Base-by-base conservation (phyloP, 2,329 filamentous ascomycete species). In the Pyricularia pennisetigena region DNA sequence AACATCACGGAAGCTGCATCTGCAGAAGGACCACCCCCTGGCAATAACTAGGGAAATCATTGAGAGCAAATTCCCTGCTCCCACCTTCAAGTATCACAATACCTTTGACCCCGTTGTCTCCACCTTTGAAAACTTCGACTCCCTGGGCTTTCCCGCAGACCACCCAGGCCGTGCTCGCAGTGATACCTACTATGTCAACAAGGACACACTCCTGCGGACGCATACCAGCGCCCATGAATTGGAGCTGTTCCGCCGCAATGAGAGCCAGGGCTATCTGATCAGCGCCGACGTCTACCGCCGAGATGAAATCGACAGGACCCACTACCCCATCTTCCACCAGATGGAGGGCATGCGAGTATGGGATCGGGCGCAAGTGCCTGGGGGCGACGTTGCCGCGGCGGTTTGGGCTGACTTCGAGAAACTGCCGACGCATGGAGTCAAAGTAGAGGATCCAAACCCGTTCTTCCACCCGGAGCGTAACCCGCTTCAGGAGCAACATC, bases 311-410 rank as follows among this genome's bases (percentile, higher is more conserved):
- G 95, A 99, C 79, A 88, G 92, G 68, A 95, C 90, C 73, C 95
- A 99, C 79, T 98, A 98, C 79, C 95, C 95, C 0, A 88, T 97
- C 69, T 99, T 99, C 79, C 95, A 99, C 79, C 95, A 99, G 80
- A 98, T 98, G 94, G 95, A 99, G 78, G 94, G 93, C 14, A 94
- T 94, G 9, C 85, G 90, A 73, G 90, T 93, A 68, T 99, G 95
- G 94, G 90, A 95, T 75, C 86, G 92, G 10, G 82, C 76, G 30
- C 84, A 81, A 76, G 86, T 85, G 63, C 83, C 81, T 68, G 81
- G 78, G 69, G 83, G 82, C 23, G 85, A 90, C 71, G 76, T 93
- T 23, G 86, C 86, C 0, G 81, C 86, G 20, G 85, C 86, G 14
- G 88, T 98, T 8, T 86, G 84, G 80, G 83, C 83, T 49, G 92